Evolutionary conservation across 192 early-diverging fungal genomes (phyloP), one percentile per base, ranked within the genome.

Genomic region (Coemansia sp.): DNA sequence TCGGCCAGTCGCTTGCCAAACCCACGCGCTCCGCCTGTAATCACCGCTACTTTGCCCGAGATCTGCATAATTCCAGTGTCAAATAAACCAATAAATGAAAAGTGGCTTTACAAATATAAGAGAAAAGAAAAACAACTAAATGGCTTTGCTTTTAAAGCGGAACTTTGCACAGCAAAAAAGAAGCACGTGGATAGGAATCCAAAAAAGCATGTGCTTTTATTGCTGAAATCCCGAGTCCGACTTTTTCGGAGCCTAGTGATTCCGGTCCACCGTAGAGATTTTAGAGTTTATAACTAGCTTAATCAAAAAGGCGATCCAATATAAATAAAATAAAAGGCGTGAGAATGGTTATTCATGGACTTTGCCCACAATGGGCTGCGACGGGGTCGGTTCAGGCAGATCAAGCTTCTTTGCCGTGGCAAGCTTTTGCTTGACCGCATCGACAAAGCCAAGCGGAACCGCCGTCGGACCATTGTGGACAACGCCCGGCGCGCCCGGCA

Each of bases 1-100:
- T 84, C 72, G 2, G 87, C 84, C 23, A 89, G 78, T 1, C 84
- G 84, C 57, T 82, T 84, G 47, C 89, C 89, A 52, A 89, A 85
- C 26, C 89, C 89, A 1, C 86, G 85, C 11, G 88, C 81, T 10
- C 78, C 85, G 23, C 89, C 89, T 14, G 89, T 91, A 64, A 91
- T 85, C 55, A 91, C 77, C 0, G 85, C 88, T 27, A 88, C 82
- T 45, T 88, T 89, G 65, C 80, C 85, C 2, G 22, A n/a, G 51
- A 80, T 74, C 47, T 74, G 68, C 71, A 73, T 80, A 26, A 18
- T 41, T 45, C 12, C 13, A 41, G 39, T 7, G 32, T 4, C 10
- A 39, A 18, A 45, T 9, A 37, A 23, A 27, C 24, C n/a, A 8
- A 0, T 1, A 10, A 24, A 27, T 29, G 22, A 18, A 43, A 18